Evolutionary conservation across 1,139 yeast genomes (phyloP).

Genomic region (Scheffersomyces segobiensis): DNA sequence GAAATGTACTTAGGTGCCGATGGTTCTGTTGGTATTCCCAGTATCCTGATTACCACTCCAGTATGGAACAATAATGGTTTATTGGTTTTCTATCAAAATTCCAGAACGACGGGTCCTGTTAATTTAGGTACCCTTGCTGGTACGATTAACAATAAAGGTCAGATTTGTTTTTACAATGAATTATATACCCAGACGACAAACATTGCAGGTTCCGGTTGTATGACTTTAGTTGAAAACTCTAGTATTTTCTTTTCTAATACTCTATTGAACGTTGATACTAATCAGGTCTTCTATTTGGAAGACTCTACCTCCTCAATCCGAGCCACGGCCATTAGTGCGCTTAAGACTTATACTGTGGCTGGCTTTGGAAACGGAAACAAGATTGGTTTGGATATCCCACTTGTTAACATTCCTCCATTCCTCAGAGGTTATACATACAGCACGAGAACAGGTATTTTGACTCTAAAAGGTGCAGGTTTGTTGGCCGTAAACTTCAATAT

Average conservation of each 20-base stretch:
- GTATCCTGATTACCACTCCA: conserved; percentile 19
- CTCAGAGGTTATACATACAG: conserved; percentile 13
- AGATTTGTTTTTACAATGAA: conserved; percentile 28
- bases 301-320: conserved; percentile 18
- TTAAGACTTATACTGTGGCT: conserved; percentile 26
- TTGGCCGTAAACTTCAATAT: conserved; percentile 7
- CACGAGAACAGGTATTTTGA: conserved; percentile 21
- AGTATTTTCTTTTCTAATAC: conserved; percentile 20
- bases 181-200: conserved; percentile 25
- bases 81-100: conserved; percentile 21
- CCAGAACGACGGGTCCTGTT: conserved; percentile 18
- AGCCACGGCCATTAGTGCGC: conserved; percentile 16
- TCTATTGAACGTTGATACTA: conserved; percentile 13
- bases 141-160: conserved; percentile 27
- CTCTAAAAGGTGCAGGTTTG: conserved; percentile 10
- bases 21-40: conserved; percentile 20
- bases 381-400: conserved; percentile 22
- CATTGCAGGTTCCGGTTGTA: conserved; percentile 32
- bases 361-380: conserved; percentile 35
- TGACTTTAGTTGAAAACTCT: conserved; percentile 22
- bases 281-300: conserved; percentile 26
- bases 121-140: conserved; percentile 21
- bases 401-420: conserved; percentile 11
- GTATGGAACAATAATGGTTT: conserved; percentile 29
- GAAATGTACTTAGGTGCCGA: conserved; percentile 27